Base-by-base conservation (phyloP, 176 grass and related monocot species). In the Aegilops sharonensis region DNA sequence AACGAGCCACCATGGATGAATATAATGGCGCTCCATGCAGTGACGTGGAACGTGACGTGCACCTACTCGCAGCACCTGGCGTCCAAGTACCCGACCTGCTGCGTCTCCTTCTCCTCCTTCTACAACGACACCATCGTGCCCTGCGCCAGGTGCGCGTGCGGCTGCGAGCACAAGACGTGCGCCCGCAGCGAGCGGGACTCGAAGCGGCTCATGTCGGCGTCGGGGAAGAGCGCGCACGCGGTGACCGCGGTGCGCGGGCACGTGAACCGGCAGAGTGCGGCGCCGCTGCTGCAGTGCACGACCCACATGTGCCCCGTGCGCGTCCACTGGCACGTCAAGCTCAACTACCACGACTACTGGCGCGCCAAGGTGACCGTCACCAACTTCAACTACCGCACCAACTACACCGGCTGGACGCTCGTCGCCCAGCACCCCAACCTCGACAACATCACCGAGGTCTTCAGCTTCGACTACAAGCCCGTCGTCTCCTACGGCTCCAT, bases 311-410 rank as follows among this genome's bases (percentile, higher is more conserved):
- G 97, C 87, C 97, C 97, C 3, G 93, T 99, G 81, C 78, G 97
- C 21, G 92, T 96, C 32, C 94, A 96, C 85, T 96, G 97, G 94
- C 97, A 99, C 78, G 72, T 99, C 27, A 99, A 99, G 83, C 79
- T 96, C 87, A 99, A 99, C 90, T 94, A 99, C 94, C 94, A 89
- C 87, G 94, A 96, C 48, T 94, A 94, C 88, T 94, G 94, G 97
- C 87, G 94, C 35, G 90, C 92, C 76, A 99, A 96, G 91, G 87
- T 99, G 80, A 85, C 92, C 78, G 91, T 96, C 85, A 92, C 85
- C 68, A 96, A 99, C 82, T 96, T 99, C 90, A 90, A 99, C 84
- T 99, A 99, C 90, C 90, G 83, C 43, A 88, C 91, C 83, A 99
- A 99, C 91, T 99, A 99, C 87, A 99, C 97, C 9, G 92, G 89